phyloP scores from a whole-genome alignment of 495 filamentous ascomycete species.

The Mytilinidion resinicola region DNA sequence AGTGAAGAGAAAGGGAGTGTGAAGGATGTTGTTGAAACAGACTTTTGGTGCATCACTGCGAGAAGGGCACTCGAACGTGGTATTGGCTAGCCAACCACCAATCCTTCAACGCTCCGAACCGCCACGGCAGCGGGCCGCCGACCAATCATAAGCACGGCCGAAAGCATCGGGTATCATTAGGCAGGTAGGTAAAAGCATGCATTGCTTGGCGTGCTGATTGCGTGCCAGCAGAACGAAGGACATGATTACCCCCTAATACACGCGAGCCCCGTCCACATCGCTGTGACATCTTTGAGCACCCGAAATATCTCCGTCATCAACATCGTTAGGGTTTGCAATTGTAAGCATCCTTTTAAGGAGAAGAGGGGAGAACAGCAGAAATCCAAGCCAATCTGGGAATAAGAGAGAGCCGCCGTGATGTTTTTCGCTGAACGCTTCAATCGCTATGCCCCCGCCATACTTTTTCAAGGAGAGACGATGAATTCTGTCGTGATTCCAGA shows the following conservation, averaged over 20 bases:
- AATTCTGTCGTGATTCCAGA: slow-evolving; percentile 4
- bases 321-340: background rate
- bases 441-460: slow-evolving; percentile 23
- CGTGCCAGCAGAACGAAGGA: background rate
- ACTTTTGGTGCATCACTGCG: too few species aligned
- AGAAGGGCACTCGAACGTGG: too few species aligned
- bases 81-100: too few species aligned
- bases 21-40: too few species aligned
- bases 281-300: background rate
- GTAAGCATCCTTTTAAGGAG: background rate
- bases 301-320: background rate
- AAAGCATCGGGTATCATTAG: too few species aligned
- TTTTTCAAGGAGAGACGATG: slow-evolving; percentile 6
- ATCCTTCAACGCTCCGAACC: too few species aligned
- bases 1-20: too few species aligned
- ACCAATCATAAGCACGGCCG: too few species aligned
- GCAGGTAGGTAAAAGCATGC: too few species aligned
- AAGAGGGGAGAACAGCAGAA: background rate
- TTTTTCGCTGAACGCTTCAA: slow-evolving; percentile 25
- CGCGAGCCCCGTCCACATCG: background rate
- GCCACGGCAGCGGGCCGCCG: too few species aligned
- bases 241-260: background rate
- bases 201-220: too few species aligned
- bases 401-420: slow-evolving; percentile 8
- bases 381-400: background rate